Evolutionary conservation across 352 stramenopile genomes (phyloP), one percentile per base, ranked within the genome.

Genomic region (Phytopythium aichiense): DNA sequence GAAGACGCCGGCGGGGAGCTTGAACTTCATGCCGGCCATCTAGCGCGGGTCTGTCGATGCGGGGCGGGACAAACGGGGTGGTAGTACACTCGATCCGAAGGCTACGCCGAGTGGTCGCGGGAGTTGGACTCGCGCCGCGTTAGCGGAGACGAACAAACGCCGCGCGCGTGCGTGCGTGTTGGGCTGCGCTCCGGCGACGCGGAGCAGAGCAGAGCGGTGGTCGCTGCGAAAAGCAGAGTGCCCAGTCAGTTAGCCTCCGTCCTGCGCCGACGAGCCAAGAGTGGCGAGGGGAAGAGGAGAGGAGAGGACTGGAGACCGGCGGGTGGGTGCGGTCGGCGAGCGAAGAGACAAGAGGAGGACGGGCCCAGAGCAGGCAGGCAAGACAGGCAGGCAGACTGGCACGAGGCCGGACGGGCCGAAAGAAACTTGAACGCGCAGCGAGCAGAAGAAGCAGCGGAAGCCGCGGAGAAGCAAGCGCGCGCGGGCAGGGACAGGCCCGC

Each of bases 1-100:
- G 31, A 77, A 64, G 6, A 68, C 59, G n/a, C 65, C 53, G 42
- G 56, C 50, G n/a, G 70, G 67, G 22, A 77, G 48, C 43, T 63
- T 67, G 30, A 60, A 68, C 60, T 69, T 62, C 55, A 42, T 52
- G 23, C 37, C 62, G 43, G 35, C 23, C 58, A 62, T 54, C 4
- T 18, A 60, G 23, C 7, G 51, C 16, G 18, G 7, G 42, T 48
- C 40, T 22, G 40, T 23, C 40, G 6, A 4, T 4, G 1, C 2
- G 40, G 6, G 1, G 16, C n/a, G n/a, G n/a, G n/a, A n/a, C n/a
- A n/a, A n/a, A n/a, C n/a, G 4, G 12, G 38, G 38, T 20, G 12
- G 42, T 48, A 48, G 18, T 48, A 25, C 42, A 18, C 18, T 45
- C n/a, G 38, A 20, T 18, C 12, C 38, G 38, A 20, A n/a, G 38